A percentile compares a stretch with the other conserved stretches of the same genome.
phyloP scores from a whole-genome alignment of 202 grass and related monocot species.

The Setaria viridis region DNA sequence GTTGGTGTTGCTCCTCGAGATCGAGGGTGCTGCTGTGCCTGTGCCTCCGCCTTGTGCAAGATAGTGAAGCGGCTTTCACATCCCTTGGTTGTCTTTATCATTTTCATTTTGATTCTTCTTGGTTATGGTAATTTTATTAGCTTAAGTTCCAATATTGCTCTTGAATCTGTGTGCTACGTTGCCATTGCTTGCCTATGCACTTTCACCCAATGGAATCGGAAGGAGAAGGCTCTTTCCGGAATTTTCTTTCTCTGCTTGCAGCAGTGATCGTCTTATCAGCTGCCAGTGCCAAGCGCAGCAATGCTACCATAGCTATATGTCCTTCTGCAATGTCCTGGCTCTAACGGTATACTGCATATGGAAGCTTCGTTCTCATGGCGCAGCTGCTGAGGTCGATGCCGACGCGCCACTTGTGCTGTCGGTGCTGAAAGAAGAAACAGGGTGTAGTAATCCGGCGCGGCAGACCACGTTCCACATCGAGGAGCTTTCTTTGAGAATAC shows the following conservation, averaged over 20 bases:
- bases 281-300: background rate
- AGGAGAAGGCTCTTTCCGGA: background rate
- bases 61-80: background rate
- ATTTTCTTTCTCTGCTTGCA: background rate
- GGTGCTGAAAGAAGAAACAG: background rate
- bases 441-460: background rate
- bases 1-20: background rate
- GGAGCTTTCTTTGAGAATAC: background rate
- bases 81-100: background rate
- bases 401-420: background rate
- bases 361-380: background rate
- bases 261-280: background rate
- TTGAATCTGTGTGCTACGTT: background rate
- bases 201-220: background rate
- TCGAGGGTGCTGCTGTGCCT: background rate
- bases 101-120: background rate
- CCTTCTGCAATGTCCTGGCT: background rate
- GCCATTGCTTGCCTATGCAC: background rate
- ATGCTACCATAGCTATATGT: background rate
- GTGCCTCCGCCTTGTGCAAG: background rate
- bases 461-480: slow-evolving; percentile 46
- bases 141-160: background rate
- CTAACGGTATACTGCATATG: background rate
- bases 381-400: background rate
- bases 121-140: background rate